Percentiles rank a stretch among this genome's conserved stretches.
These are phyloP conservation scores for Drechslerella coelobrocha DNA, from an alignment of 2,329 filamentous ascomycete genomes.

Conservation along the genomic window DNA sequence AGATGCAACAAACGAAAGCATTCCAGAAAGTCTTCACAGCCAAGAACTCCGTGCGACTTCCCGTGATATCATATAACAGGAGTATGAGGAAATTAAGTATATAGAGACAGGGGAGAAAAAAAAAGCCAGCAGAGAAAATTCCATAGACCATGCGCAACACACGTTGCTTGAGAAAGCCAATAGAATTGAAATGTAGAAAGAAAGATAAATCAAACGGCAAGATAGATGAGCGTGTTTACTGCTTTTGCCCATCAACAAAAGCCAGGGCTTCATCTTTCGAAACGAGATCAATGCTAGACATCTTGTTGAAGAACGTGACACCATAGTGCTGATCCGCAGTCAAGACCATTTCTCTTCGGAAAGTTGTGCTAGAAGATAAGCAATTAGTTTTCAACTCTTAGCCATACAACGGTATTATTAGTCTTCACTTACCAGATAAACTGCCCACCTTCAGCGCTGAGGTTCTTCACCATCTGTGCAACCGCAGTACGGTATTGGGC, in stretches of 20 bases:
- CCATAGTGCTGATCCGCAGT: constrained; percentile 98
- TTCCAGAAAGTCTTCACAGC: constrained; percentile 48
- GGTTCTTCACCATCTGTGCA: constrained; percentile 81
- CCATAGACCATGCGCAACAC: not conserved
- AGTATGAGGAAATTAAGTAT: constrained; percentile 22
- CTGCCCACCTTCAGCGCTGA: constrained; percentile 70
- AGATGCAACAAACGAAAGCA: constrained; percentile 8
- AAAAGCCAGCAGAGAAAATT: not conserved
- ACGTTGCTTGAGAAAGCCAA: not conserved
- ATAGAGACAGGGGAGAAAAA: not conserved
- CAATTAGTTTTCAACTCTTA: constrained; percentile 6
- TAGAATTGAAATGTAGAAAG: not conserved
- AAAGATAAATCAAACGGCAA: not conserved
- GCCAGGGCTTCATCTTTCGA: constrained; percentile 83
- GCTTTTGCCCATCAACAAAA: constrained; percentile 84
- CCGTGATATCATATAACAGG: constrained; percentile 49
- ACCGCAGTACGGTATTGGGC: constrained; percentile 95
- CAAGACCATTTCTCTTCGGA: constrained; percentile 92
- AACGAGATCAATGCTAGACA: constrained; percentile 90
- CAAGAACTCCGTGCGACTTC: constrained; percentile 50
- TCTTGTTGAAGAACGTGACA: constrained; percentile 91
- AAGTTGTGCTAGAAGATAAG: constrained; percentile 76
- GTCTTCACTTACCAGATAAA: constrained; percentile 69
- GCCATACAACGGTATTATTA: not conserved
- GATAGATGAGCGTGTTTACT: constrained; percentile 55